Evolutionary conservation across 2,329 filamentous ascomycete genomes (phyloP), one percentile per base, ranked within the genome.

Genomic region (Fusarium foetens): DNA sequence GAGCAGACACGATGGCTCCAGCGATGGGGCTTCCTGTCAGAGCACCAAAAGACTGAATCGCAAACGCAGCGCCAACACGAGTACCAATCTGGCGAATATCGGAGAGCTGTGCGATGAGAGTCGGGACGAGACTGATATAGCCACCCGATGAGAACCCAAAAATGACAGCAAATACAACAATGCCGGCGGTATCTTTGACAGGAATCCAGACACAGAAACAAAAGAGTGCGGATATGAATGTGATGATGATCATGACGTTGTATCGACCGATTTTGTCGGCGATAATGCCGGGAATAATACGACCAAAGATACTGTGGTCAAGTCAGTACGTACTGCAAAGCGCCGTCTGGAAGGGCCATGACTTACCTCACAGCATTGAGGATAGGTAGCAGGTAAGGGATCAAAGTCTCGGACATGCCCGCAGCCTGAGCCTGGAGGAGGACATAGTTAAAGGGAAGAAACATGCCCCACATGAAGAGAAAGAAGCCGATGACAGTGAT

Each of bases 141-240:
- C 88, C 88, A 17, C 92, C 92, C 0, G 89, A 91, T 19, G 86
- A 86, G 78, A 94, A 93, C 23, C 92, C 92, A 72, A 92, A 94
- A 11, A 93, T 80, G n/a, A 87, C 84, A 17, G 87, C 86, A 78
- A 93, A 94, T 39, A 89, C 84, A 54, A 93, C 86, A 64, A 91
- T 88, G 3, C 88, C 86, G 1, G 86, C 86, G 14, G 90, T 87
- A 41, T 83, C 83, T 6, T 81, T 82, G 57, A 82, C 85, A 4
- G 84, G 83, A 8, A 86, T 81, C 85, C 85, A 87, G 35, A 92
- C 78, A 33, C 78, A 83, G 3, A 87, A 77, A 19, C 80, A 82
- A 62, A 85, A 82, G 41, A 86, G 62, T 39, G 81, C 82, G 12
- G 87, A 86, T 62, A 88, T 73, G 23, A 84, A 81, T 35, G 84